Base-by-base conservation (phyloP, 225 moss, liverwort and hornwort genomes). In the Takakia lepidozioides region DNA sequence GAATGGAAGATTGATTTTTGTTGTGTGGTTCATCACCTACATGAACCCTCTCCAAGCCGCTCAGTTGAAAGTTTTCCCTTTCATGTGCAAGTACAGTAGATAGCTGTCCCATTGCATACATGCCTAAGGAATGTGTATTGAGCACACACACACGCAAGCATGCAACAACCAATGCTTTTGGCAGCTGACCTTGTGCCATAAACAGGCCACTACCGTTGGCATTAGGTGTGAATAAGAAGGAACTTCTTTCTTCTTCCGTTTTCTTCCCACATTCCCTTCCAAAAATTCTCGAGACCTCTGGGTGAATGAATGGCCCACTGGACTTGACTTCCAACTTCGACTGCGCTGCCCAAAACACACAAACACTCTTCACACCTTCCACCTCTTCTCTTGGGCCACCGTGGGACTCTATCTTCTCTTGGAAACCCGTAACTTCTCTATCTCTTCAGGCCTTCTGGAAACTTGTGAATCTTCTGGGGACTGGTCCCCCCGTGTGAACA, bases 101-200 rank as follows among this genome's bases (percentile, higher is more conserved):
- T 32, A 11, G 7, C 32, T 32, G 32, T 7, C 32, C 11, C 7
- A 32, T n/a, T 32, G 32, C 32, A 0, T 7, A 11, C 1, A 32
- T 32, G 32, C 32, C n/a, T n/a, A n/a, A n/a, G n/a, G n/a, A n/a
- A n/a, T n/a, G n/a, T 32, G 32, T 32, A 32, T 6, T 6, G 32
- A 6, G 32, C 32, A 32, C 32, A n/a, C n/a, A n/a, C n/a, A 66
- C 30, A 26, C 56, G 35, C 51, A 49, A 36, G 24, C 29, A 69
- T 27, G 58, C 47, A 65, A 64, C 72, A 56, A 59, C 74, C 71
- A 69, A 57, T 75, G 70, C 79, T 75, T 67, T 71, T 63, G 65
- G 70, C 62, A 65, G 86, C 86, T 83, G 79, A 86, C 83, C 86
- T 86, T 76, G 83, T 69, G 51, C 59, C 55, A 76, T 40, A 72